A percentile compares a stretch with the other conserved stretches of the same genome.
These are phyloP conservation scores for Fraxinus ornus DNA, from an alignment of 305 asterid genomes.

Conservation along the genomic window DNA sequence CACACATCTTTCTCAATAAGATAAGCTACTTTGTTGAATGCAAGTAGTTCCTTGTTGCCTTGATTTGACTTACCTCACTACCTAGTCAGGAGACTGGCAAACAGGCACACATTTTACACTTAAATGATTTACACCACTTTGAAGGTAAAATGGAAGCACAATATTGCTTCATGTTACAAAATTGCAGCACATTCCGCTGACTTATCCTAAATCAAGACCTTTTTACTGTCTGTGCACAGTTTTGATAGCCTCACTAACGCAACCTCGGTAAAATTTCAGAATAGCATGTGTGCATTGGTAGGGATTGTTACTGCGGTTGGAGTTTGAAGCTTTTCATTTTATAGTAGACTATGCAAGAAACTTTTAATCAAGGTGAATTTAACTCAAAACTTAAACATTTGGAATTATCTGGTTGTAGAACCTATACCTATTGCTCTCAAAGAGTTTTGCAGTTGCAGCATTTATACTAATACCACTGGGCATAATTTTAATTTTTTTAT, in stretches of 20 bases:
- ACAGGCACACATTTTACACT: neutral
- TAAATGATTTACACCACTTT: neutral
- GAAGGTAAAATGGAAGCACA: neutral
- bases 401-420: neutral
- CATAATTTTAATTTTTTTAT: neutral
- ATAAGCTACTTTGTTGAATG: neutral
- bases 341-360: neutral
- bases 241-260: neutral
- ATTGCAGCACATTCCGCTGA: neutral
- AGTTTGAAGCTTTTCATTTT: neutral
- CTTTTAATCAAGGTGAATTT: neutral
- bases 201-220: neutral
- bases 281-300: neutral
- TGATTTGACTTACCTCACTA: neutral
- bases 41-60: neutral
- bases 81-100: neutral
- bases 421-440: neutral
- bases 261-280: neutral
- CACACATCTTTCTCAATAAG: neutral
- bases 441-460: neutral
- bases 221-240: neutral
- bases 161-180: neutral
- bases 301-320: neutral
- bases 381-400: neutral
- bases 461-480: neutral